These are phyloP conservation scores for Leccinum boreale DNA, from an alignment of 768 basidiomycete genomes.

Conservation along the genomic window DNA sequence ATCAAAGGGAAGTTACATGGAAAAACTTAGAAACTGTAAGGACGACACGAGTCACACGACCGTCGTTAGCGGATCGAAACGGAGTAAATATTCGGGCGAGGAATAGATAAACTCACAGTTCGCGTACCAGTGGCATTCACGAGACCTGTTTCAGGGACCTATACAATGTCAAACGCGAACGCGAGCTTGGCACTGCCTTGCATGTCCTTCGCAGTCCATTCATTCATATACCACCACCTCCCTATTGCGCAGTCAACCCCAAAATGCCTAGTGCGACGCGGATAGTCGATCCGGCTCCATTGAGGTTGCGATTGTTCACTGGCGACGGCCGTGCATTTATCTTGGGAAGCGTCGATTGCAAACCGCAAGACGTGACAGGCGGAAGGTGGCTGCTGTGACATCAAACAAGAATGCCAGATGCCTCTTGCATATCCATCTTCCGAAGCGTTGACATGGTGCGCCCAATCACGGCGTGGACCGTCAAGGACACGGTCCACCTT, in stretches of 20 bases:
- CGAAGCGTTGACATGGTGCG: not conserved
- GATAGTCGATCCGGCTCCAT: not conserved
- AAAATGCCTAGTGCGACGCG: not conserved
- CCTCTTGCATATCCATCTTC: slow-evolving; percentile 1
- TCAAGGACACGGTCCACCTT: not conserved
- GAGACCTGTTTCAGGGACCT: not conserved
- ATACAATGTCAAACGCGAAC: not conserved
- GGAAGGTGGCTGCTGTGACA: not conserved
- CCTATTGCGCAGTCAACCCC: not conserved
- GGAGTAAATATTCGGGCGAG: not conserved
- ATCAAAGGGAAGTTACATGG: no score
- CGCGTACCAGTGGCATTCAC: not conserved
- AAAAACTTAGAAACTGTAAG: no score
- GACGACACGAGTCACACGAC: no score
- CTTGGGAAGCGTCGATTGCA: not conserved
- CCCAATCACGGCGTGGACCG: no score
- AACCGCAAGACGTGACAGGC: not conserved
- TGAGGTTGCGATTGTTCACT: not conserved
- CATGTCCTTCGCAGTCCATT: not conserved
- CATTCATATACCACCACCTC: not conserved
- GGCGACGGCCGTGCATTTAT: not conserved
- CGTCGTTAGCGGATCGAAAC: no score
- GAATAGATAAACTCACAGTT: not conserved
- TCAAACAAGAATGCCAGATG: not conserved
- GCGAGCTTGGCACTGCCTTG: not conserved